A percentile compares a stretch with the other conserved stretches of the same genome.
Evolutionary conservation across 139 green algal genomes (phyloP).

Genomic region (Volvox reticuliferus): DNA sequence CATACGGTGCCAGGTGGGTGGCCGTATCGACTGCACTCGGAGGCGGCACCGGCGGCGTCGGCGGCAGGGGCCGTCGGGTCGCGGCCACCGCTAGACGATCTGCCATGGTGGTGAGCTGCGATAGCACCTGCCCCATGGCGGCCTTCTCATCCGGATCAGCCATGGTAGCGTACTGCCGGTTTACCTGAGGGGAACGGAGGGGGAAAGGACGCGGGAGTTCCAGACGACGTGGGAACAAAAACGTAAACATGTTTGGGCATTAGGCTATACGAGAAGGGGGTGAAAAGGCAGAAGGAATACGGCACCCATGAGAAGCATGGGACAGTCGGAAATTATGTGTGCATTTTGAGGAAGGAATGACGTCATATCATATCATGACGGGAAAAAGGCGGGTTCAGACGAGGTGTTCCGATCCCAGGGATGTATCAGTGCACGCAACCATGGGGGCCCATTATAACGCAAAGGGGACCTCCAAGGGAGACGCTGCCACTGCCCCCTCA

Average conservation of each 20-base stretch:
- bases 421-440: too few species aligned
- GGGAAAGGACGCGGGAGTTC: not conserved
- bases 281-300: too few species aligned
- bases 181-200: constrained; percentile 2
- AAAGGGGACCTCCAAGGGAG: not conserved
- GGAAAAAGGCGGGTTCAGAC: too few species aligned
- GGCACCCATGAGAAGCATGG: too few species aligned
- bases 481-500: not conserved
- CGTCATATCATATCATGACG: too few species aligned
- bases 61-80: constrained; percentile 6
- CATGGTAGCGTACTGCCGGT: constrained; percentile 28
- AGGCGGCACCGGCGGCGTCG: not conserved
- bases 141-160: constrained; percentile 25
- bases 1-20: constrained; percentile 4
- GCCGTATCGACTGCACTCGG: not conserved
- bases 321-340: too few species aligned
- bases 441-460: too few species aligned
- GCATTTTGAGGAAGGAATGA: too few species aligned
- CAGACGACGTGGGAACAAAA: too few species aligned
- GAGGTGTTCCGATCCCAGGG: too few species aligned
- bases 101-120: constrained; percentile 37
- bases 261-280: too few species aligned
- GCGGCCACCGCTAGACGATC: constrained; percentile 35
- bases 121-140: constrained; percentile 38
- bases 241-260: too few species aligned